phyloP scores from a whole-genome alignment of 2,329 filamentous ascomycete species.

The Cladosporium sp. region DNA sequence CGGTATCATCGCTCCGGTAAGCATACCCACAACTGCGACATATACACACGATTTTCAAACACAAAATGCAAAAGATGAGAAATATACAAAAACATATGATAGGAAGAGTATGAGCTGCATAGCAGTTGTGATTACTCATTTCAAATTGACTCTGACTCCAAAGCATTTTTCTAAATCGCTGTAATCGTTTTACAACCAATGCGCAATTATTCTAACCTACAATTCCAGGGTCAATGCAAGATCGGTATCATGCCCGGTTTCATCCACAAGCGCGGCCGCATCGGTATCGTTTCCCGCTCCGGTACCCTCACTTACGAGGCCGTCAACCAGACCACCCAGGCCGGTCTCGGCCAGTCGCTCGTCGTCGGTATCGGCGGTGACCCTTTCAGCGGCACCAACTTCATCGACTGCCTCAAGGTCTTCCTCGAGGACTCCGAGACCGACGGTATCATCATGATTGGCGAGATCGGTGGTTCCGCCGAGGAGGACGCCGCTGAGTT shows the following conservation, averaged over 20 bases:
- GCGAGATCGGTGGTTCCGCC: conserved; percentile 94
- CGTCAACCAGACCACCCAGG: conserved; percentile 98
- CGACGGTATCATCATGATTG: conserved; percentile 99
- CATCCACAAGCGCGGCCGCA: conserved; percentile 98
- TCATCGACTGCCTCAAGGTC: conserved; percentile 97
- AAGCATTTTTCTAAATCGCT: background rate
- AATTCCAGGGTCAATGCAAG: conserved; percentile 84
- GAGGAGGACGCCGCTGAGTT: conserved; percentile 99
- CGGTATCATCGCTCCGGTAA: conserved; percentile 80
- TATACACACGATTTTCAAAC: background rate
- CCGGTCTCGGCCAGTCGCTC: conserved; percentile 93
- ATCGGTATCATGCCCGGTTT: conserved; percentile 99
- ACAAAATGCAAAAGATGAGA: conserved; percentile 21
- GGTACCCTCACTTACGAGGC: conserved; percentile 99
- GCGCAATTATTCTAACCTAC: conserved; percentile 5
- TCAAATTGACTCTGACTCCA: conserved; percentile 7
- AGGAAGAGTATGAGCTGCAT: conserved; percentile 35
- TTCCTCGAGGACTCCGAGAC: conserved; percentile 96
- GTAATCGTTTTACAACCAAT: background rate
- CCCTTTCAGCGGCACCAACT: conserved; percentile 98
- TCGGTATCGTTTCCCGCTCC: conserved; percentile 97
- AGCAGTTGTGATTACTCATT: conserved; percentile 28
- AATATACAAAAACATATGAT: conserved; percentile 30
- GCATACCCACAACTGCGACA: conserved; percentile 21
- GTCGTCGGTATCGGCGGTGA: conserved; percentile 98